phyloP scores from a whole-genome alignment of 148 eudicot species.

The Rhododendron simsii region DNA sequence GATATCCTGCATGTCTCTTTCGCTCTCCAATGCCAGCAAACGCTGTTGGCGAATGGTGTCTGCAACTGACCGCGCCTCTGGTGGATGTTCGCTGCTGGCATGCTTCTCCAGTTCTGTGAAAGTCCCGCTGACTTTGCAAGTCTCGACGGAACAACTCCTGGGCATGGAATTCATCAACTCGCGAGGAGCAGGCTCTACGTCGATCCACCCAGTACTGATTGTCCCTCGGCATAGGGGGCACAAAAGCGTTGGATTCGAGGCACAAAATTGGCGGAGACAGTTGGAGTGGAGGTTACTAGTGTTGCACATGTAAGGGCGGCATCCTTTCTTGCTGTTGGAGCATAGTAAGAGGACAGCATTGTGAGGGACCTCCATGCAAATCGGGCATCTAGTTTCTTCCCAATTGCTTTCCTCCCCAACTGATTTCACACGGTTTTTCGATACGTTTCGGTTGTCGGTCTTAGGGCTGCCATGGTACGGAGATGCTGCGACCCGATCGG shows the following conservation, averaged over 20 bases:
- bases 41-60: too few species aligned
- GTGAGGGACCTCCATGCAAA: slow-evolving; percentile 30
- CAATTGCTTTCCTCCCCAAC: slow-evolving; percentile 23
- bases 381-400: slow-evolving; percentile 10
- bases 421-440: not conserved
- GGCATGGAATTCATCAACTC: slow-evolving; percentile 26
- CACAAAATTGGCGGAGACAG: slow-evolving; percentile 13
- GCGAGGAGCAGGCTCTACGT: slow-evolving; percentile 20
- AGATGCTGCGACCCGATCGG: slow-evolving; percentile 17
- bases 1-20: not conserved
- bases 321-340: slow-evolving; percentile 21
- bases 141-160: slow-evolving; percentile 31
- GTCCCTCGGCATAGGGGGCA: slow-evolving; percentile 46
- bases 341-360: slow-evolving; percentile 20
- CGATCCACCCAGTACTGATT: slow-evolving; percentile 20
- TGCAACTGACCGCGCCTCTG: not conserved
- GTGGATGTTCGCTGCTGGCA: slow-evolving; percentile 31
- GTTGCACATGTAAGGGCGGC: slow-evolving; percentile 27
- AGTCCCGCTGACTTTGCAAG: slow-evolving; percentile 26
- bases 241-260: not conserved
- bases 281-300: slow-evolving; percentile 21
- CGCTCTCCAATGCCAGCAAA: not conserved
- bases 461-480: slow-evolving; percentile 27
- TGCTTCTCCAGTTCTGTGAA: slow-evolving; percentile 29
- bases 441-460: not conserved